These are phyloP conservation scores for Sporisorium sorghi DNA, from an alignment of 1,284 basidiomycete genomes.

Conservation along the genomic window DNA sequence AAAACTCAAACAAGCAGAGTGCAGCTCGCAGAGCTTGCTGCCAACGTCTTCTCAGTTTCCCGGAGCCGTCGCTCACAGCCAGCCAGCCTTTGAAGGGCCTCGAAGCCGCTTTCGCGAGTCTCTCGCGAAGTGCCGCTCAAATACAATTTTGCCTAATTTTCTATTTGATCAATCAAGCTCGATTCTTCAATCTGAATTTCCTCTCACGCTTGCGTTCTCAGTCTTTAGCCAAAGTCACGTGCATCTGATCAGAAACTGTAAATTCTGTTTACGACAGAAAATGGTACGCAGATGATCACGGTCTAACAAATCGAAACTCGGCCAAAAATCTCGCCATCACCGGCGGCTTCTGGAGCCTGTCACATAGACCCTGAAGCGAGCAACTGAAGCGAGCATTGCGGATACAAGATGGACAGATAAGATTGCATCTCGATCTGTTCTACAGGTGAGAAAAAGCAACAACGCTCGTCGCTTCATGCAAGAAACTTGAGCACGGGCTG, in stretches of 20 bases:
- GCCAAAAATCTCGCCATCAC: neutral
- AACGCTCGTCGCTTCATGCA: neutral
- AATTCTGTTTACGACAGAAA: neutral
- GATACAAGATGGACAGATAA: neutral
- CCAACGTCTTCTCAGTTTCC: neutral
- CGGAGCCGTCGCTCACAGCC: constrained; percentile 3
- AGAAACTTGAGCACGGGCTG: constrained; percentile 44
- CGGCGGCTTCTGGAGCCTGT: neutral
- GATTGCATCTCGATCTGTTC: neutral
- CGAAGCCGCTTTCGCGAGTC: neutral
- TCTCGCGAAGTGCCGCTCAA: neutral
- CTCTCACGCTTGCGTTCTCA: neutral
- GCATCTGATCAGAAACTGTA: neutral
- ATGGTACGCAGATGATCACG: neutral
- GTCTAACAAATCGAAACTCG: neutral
- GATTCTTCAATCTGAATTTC: neutral
- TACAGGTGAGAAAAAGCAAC: neutral
- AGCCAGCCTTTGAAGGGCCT: neutral
- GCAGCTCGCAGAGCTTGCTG: neutral
- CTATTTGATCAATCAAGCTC: no score
- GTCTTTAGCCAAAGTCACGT: neutral
- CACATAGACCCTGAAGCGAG: neutral
- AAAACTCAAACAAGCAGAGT: neutral
- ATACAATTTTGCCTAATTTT: neutral
- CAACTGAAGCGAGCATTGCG: neutral